Evolutionary conservation across 1,139 yeast species (phyloP).

Genomic region (Debaryomyces psychrophilus): DNA sequence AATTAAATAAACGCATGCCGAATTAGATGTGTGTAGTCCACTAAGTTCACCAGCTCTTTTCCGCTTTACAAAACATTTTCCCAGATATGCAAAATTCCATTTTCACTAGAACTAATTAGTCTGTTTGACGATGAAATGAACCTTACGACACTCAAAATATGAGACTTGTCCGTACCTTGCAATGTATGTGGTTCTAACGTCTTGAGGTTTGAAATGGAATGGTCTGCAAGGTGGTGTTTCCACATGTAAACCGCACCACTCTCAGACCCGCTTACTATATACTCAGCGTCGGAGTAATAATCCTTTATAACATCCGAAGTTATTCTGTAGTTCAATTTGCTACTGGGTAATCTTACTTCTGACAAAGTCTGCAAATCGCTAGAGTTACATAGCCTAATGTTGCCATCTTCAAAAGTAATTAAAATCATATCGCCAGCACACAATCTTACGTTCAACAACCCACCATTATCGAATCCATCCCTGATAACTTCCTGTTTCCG

Average conservation of each 20-base stretch:
- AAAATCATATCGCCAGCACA: constrained; percentile 11
- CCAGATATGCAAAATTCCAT: constrained; percentile 29
- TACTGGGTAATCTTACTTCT: background rate
- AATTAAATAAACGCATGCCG: too few relatives aligned
- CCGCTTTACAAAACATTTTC: constrained; percentile 20
- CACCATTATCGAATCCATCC: constrained; percentile 18
- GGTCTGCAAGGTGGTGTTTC: constrained; percentile 6
- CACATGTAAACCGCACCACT: constrained; percentile 17
- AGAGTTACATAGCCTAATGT: constrained; percentile 12
- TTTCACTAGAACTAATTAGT: constrained; percentile 24
- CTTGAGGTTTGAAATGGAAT: background rate
- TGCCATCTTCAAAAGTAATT: constrained; percentile 19
- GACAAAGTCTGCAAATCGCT: constrained; percentile 8
- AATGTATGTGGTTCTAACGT: background rate
- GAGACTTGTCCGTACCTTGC: constrained; percentile 4
- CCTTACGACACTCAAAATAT: constrained; percentile 17
- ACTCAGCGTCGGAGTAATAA: constrained; percentile 12
- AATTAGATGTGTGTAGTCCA: too few relatives aligned
- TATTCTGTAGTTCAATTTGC: constrained; percentile 12
- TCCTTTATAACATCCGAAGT: constrained; percentile 15
- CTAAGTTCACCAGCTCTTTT: background rate
- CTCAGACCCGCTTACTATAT: constrained; percentile 20
- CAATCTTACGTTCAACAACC: constrained; percentile 12
- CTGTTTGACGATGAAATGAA: constrained; percentile 20
- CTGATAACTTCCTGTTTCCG: constrained; percentile 23